phyloP scores from a whole-genome alignment of 2,329 filamentous ascomycete species.

The Fusarium brevicatenulatum region DNA sequence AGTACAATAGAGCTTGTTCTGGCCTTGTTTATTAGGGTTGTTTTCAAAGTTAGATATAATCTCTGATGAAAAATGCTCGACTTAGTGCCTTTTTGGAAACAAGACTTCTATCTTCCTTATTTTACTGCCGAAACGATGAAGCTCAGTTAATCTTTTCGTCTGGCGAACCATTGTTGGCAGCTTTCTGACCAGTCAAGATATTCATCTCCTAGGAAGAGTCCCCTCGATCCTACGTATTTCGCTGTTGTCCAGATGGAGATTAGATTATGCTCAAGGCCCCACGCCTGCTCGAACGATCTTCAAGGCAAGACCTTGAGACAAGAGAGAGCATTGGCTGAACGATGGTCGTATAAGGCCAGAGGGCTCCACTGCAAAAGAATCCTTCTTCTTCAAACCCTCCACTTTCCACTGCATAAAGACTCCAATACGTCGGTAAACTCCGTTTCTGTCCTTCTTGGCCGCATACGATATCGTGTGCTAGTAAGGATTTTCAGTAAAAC shows the following conservation, averaged over 20 bases:
- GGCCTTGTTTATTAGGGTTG: neutral
- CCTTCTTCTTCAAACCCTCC: neutral
- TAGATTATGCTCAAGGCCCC: neutral
- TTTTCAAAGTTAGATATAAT: neutral
- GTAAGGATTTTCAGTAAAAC: neutral
- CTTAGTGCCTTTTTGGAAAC: neutral
- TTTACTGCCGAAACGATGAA: neutral
- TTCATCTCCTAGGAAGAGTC: neutral
- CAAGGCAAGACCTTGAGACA: neutral
- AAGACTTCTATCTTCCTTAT: neutral
- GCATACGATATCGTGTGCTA: neutral
- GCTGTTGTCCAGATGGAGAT: neutral
- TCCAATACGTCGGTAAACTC: neutral
- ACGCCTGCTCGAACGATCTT: slow-evolving; percentile 4
- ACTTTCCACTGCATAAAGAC: neutral
- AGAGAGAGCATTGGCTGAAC: neutral
- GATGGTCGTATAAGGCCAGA: neutral
- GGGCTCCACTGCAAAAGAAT: neutral
- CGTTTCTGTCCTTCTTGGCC: neutral
- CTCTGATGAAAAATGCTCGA: neutral
- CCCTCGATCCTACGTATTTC: neutral
- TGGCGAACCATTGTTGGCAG: neutral
- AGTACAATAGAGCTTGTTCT: neutral
- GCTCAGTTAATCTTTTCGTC: neutral
- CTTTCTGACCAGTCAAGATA: neutral